These are phyloP conservation scores for Globisporangium yorkense DNA, from an alignment of 352 stramenopile species.

Conservation along the genomic window DNA sequence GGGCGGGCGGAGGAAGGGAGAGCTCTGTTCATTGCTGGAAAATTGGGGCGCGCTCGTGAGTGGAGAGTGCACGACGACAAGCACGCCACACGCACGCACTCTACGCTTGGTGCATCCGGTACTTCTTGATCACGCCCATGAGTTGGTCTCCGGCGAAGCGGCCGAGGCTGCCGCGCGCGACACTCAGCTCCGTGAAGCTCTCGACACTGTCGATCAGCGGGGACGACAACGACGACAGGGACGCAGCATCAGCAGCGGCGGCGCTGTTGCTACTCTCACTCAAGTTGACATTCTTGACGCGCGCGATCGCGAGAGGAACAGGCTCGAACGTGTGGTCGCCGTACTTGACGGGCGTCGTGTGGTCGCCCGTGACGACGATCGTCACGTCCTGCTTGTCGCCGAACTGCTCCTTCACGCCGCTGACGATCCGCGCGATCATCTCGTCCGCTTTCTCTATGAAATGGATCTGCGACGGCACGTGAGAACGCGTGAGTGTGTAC, in stretches of 20 bases:
- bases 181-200: conserved; percentile 63
- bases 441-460: conserved; percentile 83
- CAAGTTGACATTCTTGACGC: conserved; percentile 29
- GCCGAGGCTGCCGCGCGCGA: conserved; percentile 61
- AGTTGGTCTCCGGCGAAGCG: conserved; percentile 82
- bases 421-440: conserved; percentile 63
- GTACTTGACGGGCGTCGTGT: conserved; percentile 84
- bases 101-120: conserved; percentile 43
- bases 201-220: conserved; percentile 47
- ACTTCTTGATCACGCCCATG: conserved; percentile 78
- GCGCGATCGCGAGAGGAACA: conserved; percentile 74
- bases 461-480: conserved; percentile 26
- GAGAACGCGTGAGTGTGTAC: neutral
- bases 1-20: neutral
- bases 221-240: neutral
- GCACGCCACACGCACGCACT: conserved; percentile 4
- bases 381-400: conserved; percentile 46
- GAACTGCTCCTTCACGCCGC: conserved; percentile 37
- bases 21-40: neutral
- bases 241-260: neutral
- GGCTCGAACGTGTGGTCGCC: conserved; percentile 87
- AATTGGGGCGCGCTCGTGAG: neutral
- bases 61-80: neutral
- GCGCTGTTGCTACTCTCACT: conserved; percentile 8
- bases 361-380: conserved; percentile 83